Evolutionary conservation across 2,329 filamentous ascomycete genomes (phyloP), one percentile per base, ranked within the genome.

Genomic region (Pseudopyrenochaeta lycopersici): DNA sequence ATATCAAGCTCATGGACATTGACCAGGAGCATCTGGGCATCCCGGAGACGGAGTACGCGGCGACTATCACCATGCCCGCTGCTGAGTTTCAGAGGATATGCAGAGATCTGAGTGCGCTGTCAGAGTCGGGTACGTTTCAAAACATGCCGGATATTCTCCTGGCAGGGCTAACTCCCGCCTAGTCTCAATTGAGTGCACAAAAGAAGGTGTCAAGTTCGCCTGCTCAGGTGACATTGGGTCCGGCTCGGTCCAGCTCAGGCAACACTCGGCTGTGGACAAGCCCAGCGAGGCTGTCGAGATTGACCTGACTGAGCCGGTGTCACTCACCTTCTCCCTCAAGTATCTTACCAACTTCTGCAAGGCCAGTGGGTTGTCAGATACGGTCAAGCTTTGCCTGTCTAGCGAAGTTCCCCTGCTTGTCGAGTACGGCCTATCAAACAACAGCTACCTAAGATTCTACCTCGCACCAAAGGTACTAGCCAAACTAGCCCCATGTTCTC

Each of bases 281-380:
- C 89, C 91, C 42, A 86, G 90, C 9, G 83, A 89, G 73, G 91
- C 93, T 73, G 90, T 98, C 68, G 86, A 91, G 63, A 97, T 99
- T 77, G 88, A 92, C 73, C 87, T 99, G 58, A 90, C 87, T 33
- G 96, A 99, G 82, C 92, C 95, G 46, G 95, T 99, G 56, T 85
- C 91, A 31, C 86, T 99, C 60, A 98, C 94, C 44, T 99, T 99
- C 83, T 98, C 95, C 30, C 90, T 99, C 71, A 99, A 99, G 83
- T 99, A 99, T 81, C 89, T 99, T 2, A 91, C 96, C 84, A 98
- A 98, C 86, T 99, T 99, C 83, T 98, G 95, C 90, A 99, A 99
- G 83, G 96, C 96, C 30, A 90, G 92, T 60, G 88, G 87, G 47
- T 83, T 99, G 57, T 94, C 93, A 33, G 82, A 78, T 66, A 84